Percentiles rank a stretch among this genome's conserved stretches.
Evolutionary conservation across 805 yeast genomes (phyloP).

Genomic region (Wickerhamomyces queroliae): DNA sequence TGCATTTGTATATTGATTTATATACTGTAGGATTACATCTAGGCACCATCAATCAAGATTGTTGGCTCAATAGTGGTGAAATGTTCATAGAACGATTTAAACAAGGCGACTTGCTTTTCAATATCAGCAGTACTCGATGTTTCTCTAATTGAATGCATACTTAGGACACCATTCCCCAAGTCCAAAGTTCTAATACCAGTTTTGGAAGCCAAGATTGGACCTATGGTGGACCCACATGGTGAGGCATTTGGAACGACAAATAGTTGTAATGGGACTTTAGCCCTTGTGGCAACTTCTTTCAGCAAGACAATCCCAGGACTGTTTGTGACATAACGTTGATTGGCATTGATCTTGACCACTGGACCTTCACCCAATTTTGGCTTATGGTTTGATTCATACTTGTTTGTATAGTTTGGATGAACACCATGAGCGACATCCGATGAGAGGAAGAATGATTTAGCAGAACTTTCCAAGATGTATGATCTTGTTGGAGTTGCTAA

Average conservation of each 20-base stretch:
- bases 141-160: slow-evolving; percentile 93
- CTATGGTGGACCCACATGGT: slow-evolving; percentile 95
- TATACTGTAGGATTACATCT: not conserved
- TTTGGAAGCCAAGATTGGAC: slow-evolving; percentile 85
- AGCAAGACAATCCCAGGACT: slow-evolving; percentile 81
- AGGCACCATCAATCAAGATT: slow-evolving; percentile 31
- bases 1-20: not conserved
- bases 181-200: slow-evolving; percentile 86
- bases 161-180: slow-evolving; percentile 84
- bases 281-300: slow-evolving; percentile 61
- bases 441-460: slow-evolving; percentile 82
- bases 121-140: slow-evolving; percentile 82
- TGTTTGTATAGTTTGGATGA: slow-evolving; percentile 81
- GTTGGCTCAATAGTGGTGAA: slow-evolving; percentile 35
- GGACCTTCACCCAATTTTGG: slow-evolving; percentile 88
- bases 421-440: slow-evolving; percentile 98
- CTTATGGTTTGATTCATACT: slow-evolving; percentile 72
- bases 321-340: slow-evolving; percentile 93
- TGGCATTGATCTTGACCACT: slow-evolving; percentile 88
- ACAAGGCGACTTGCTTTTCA: slow-evolving; percentile 53
- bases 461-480: slow-evolving; percentile 46
- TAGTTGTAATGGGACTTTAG: slow-evolving; percentile 77
- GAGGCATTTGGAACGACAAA: slow-evolving; percentile 93
- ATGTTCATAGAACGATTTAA: slow-evolving; percentile 52
- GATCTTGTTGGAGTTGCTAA: slow-evolving; percentile 26